Evolutionary conservation across 2,329 filamentous ascomycete genomes (phyloP).

Genomic region (Claviceps capensis): DNA sequence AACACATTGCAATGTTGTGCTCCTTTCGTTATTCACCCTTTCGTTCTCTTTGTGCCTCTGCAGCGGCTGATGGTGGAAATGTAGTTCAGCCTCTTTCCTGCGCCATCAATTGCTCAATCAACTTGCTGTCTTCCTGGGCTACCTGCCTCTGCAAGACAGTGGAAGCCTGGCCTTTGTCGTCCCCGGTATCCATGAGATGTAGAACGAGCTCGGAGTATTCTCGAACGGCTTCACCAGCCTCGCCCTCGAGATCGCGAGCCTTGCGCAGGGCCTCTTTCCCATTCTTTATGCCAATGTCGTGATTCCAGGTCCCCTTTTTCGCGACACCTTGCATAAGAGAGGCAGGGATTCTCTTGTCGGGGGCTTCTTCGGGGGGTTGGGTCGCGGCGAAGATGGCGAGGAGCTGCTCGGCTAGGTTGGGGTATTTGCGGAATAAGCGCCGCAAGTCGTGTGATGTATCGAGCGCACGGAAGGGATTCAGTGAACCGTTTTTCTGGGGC

Average conservation of each 20-base stretch:
- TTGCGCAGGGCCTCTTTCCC: conserved; percentile 40
- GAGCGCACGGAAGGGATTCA: conserved; percentile 37
- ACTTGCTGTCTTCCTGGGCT: conserved; percentile 31
- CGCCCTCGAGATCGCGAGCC: conserved; percentile 34
- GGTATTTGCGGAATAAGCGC: conserved; percentile 39
- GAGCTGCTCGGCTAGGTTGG: conserved; percentile 32
- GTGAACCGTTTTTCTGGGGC: conserved; percentile 9
- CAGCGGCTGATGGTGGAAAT: background rate
- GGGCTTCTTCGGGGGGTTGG: conserved; percentile 26
- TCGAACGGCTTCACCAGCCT: conserved; percentile 43
- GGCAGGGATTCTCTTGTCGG: conserved; percentile 16
- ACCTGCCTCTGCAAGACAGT: conserved; percentile 30
- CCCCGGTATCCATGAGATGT: conserved; percentile 27
- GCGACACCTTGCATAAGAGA: conserved; percentile 20
- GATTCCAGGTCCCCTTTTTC: conserved; percentile 37
- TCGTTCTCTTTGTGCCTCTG: background rate
- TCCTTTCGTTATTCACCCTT: background rate
- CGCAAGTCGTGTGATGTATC: conserved; percentile 36
- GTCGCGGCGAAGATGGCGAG: conserved; percentile 35
- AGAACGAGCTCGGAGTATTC: conserved; percentile 47
- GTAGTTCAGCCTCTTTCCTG: conserved; percentile 24
- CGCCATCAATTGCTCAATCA: conserved; percentile 35
- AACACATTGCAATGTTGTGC: background rate
- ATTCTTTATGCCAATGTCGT: conserved; percentile 41
- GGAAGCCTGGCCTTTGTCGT: conserved; percentile 18